phyloP scores from a whole-genome alignment of 169 alveolate species.

The Eimeria zaria region DNA sequence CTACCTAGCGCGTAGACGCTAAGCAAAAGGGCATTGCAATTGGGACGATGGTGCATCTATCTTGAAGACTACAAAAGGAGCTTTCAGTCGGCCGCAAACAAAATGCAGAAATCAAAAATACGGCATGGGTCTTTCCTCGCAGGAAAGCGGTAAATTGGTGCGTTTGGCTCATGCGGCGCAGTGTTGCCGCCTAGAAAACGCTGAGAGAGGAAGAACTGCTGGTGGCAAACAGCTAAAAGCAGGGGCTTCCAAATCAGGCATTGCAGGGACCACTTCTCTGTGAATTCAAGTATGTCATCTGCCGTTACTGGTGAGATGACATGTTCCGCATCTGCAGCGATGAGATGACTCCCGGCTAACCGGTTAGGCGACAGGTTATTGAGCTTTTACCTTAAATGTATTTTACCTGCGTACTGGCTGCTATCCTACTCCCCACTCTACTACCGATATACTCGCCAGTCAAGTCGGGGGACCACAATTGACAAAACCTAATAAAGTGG shows the following conservation, averaged over 20 bases:
- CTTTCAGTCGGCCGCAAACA: neutral
- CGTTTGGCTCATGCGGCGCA: constrained; percentile 18
- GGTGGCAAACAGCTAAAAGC: neutral
- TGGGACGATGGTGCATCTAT: neutral
- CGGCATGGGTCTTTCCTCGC: neutral
- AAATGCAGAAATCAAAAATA: neutral
- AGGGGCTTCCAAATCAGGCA: constrained; percentile 1
- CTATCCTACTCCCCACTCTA: neutral
- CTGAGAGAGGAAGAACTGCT: neutral
- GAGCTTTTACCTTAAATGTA: neutral
- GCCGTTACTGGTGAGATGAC: neutral
- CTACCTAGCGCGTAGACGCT: too few relatives aligned
- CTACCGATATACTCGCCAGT: neutral
- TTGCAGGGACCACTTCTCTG: constrained; percentile 16
- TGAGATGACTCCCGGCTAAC: neutral
- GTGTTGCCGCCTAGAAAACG: constrained; percentile 8
- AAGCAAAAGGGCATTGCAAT: too few relatives aligned
- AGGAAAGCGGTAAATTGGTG: neutral
- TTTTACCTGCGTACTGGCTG: constrained; percentile 8
- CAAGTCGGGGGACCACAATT: neutral
- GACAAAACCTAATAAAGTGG: constrained; percentile 11
- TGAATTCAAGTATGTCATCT: neutral
- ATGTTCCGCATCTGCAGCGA: neutral
- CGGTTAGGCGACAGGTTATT: neutral
- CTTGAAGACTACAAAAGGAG: neutral